Evolutionary conservation across 164 flowering plant species (phyloP).

Genomic region (Kalanchoe fedtschenkoi): DNA sequence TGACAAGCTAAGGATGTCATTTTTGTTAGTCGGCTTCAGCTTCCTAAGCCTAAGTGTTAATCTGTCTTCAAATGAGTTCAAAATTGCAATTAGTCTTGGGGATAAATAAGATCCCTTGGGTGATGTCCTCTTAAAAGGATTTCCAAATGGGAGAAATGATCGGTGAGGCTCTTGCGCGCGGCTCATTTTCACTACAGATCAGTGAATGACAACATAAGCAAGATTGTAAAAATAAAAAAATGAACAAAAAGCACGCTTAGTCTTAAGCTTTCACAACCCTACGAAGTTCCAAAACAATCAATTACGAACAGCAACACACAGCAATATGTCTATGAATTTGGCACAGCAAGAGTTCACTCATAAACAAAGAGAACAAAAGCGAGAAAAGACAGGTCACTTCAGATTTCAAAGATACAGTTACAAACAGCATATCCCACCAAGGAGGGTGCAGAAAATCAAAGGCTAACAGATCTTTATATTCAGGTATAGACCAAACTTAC

Average conservation of each 20-base stretch:
- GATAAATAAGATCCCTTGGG: constrained; percentile 57
- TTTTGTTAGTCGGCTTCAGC: constrained; percentile 37
- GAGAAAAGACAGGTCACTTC: no score
- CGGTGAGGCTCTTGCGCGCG: constrained; percentile 72
- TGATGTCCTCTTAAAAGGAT: constrained; percentile 61
- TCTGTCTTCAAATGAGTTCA: constrained; percentile 54
- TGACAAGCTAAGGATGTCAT: constrained; percentile 49
- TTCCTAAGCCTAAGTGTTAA: constrained; percentile 45
- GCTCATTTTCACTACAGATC: constrained; percentile 37
- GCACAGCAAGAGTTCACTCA: no score
- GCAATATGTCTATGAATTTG: no score
- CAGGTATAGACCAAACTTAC: no score
- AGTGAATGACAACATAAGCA: background rate
- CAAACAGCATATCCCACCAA: no score
- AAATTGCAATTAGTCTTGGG: constrained; percentile 26
- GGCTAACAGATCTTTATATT: no score
- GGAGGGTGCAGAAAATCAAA: no score
- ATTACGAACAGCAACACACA: no score
- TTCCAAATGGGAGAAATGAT: constrained; percentile 62
- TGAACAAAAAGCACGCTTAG: background rate
- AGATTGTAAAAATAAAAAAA: background rate
- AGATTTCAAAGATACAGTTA: no score
- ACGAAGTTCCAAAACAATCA: no score
- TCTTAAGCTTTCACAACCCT: no score
- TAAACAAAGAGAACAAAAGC: no score